Base-by-base conservation (phyloP, 2,329 filamentous ascomycete genomes). In the Neurospora sp. region DNA sequence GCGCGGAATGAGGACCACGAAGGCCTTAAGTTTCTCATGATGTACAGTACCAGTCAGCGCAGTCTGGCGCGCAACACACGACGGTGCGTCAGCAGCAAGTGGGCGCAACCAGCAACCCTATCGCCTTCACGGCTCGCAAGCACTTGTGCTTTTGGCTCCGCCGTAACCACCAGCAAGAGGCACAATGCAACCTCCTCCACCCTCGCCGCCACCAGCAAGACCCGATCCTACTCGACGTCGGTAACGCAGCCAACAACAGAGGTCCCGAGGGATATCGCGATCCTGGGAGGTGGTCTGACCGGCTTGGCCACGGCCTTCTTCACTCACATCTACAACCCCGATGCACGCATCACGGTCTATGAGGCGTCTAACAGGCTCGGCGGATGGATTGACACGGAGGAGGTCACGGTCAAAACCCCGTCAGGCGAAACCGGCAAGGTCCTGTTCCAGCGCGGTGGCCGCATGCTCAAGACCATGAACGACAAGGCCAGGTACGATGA, bases 221-320 rank as follows among this genome's bases (percentile, higher is more conserved):
- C n/a, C 67, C 68, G 38, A 40, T 43, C 66, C 43, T 52, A 28
- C 19, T 39, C 67, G 70, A 67, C 68, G 52, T 62, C 67, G 70
- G 73, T 58, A 67, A 38, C 28, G 46, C 66, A 28, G 33, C 28
- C 68, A 7, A 13, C 40, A 66, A 69, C 13, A 23, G 67, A 62
- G 52, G 2, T 15, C 15, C 76, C 76, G 10, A 75, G 79, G 70
- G 74, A 80, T 23, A 82, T 93, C 69, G 92, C 91, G 33, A 84
- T 96, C 68, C 80, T 96, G 38, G 93, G 93, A 68, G 93, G 90
- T 71, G 93, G 93, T 52, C 89, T 97, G 77, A 96, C 93, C 1
- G 93, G 93, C 68, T 86, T 97, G 67, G 87, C 90, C 42, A 86
- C 89, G 46, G 93, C 93, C 38, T 93, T 92, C 82, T 93, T 92